Evolutionary conservation across 805 yeast genomes (phyloP).

Genomic region (Ogataea saltuana): DNA sequence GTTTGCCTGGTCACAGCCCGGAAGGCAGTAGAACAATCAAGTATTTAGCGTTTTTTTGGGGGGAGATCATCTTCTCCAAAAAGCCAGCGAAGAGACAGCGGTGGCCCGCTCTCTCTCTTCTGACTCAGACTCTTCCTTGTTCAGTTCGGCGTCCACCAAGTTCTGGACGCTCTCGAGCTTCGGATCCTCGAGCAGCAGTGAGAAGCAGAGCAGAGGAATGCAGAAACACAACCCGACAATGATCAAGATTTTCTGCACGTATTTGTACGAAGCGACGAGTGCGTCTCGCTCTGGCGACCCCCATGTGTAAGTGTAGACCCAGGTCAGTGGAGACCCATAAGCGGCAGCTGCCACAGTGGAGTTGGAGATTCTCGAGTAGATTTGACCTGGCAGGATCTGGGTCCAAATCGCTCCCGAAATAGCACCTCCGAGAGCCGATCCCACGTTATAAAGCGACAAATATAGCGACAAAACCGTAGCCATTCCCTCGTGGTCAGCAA

Average conservation of each 20-base stretch:
- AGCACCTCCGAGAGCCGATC: slow-evolving; percentile 62
- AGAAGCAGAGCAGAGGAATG: slow-evolving; percentile 49
- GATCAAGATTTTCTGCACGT: slow-evolving; percentile 59
- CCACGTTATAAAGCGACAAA: slow-evolving; percentile 59
- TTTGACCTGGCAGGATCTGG: slow-evolving; percentile 49
- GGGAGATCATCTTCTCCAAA: slow-evolving; percentile 5
- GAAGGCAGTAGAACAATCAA: too few relatives aligned
- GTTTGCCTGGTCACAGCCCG: too few relatives aligned
- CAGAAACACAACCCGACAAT: slow-evolving; percentile 56
- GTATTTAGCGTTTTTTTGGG: too few relatives aligned
- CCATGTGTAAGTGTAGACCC: slow-evolving; percentile 52
- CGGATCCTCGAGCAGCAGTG: slow-evolving; percentile 52
- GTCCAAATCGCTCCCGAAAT: slow-evolving; percentile 77
- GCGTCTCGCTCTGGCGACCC: slow-evolving; percentile 62
- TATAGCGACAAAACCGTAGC: slow-evolving; percentile 60
- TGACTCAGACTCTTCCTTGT: too few relatives aligned
- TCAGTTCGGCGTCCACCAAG: slow-evolving; percentile 20
- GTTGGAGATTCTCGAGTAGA: slow-evolving; percentile 40
- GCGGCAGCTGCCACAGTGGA: slow-evolving; percentile 44
- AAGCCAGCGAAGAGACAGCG: too few relatives aligned
- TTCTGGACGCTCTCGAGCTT: slow-evolving; percentile 22
- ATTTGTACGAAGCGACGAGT: slow-evolving; percentile 56
- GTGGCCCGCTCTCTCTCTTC: too few relatives aligned
- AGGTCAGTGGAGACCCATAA: slow-evolving; percentile 55
- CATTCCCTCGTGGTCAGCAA: slow-evolving; percentile 62